These are phyloP conservation scores for Suillus subaureus DNA, from an alignment of 768 basidiomycete genomes.

Conservation along the genomic window DNA sequence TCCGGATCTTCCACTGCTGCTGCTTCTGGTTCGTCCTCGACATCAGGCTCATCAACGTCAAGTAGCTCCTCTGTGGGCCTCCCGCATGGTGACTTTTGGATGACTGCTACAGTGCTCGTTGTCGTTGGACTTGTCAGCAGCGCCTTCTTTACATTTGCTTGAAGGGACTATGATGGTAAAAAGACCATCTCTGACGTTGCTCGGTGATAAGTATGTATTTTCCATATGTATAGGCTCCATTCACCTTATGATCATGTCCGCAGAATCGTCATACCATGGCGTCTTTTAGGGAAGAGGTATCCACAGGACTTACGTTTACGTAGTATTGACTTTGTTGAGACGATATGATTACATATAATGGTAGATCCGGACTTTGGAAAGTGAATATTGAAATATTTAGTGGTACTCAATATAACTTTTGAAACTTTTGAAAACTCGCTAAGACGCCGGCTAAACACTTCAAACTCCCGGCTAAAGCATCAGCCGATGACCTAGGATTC, in stretches of 20 bases:
- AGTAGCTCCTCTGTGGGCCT: conserved; percentile 13
- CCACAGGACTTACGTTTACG: neutral
- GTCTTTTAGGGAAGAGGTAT: neutral
- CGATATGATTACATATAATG: neutral
- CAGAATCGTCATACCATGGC: neutral
- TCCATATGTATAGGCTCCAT: neutral
- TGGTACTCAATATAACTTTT: too few species aligned
- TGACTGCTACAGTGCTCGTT: conserved; percentile 15
- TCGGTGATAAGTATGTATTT: neutral
- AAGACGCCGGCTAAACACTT: too few species aligned
- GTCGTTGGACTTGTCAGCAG: conserved; percentile 11
- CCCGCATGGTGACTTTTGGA: conserved; percentile 5
- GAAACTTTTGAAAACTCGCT: too few species aligned
- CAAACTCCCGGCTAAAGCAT: too few species aligned
- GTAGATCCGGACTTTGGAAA: neutral
- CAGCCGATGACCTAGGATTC: too few species aligned
- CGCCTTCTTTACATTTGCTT: neutral
- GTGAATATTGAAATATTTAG: too few species aligned
- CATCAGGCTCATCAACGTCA: conserved; percentile 11
- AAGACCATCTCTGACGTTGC: neutral
- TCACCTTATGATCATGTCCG: neutral
- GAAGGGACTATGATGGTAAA: neutral
- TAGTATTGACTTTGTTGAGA: neutral
- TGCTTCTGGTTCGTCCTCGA: conserved; percentile 17
- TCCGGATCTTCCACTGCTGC: neutral